A percentile compares a stretch with the other conserved stretches of the same genome.
phyloP scores from a whole-genome alignment of 2,329 filamentous ascomycete genomes.

The Aspergillus sp. region DNA sequence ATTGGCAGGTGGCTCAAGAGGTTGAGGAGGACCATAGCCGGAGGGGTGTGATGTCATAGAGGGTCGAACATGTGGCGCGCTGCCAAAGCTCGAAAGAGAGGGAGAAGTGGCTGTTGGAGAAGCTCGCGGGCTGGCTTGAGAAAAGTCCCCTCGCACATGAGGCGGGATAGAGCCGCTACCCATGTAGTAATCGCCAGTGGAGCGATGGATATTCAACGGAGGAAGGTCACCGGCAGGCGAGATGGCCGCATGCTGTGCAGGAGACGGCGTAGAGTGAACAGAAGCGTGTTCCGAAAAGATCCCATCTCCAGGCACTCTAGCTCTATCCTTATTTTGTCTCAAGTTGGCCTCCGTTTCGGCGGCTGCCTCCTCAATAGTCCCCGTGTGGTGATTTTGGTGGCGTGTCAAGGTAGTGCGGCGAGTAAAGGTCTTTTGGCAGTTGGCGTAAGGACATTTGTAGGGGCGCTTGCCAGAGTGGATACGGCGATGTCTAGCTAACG shows the following conservation, averaged over 20 bases:
- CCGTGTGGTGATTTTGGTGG: constrained; percentile 93
- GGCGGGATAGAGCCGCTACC: constrained; percentile 73
- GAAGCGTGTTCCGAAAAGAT: constrained; percentile 42
- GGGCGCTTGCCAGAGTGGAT: constrained; percentile 95
- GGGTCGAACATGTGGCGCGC: constrained; percentile 46
- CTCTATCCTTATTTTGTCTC: constrained; percentile 48
- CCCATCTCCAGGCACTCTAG: constrained; percentile 31
- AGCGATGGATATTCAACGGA: constrained; percentile 64
- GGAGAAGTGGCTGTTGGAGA: constrained; percentile 62
- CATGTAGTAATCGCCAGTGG: constrained; percentile 70
- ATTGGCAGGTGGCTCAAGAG: constrained; percentile 74
- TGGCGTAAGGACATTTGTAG: constrained; percentile 95
- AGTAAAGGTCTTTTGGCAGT: constrained; percentile 98
- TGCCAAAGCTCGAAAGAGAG: constrained; percentile 56
- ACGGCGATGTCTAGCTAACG: constrained; percentile 83
- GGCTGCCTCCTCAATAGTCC: constrained; percentile 89
- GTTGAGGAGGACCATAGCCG: constrained; percentile 75
- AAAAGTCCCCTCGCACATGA: constrained; percentile 73
- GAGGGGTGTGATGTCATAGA: constrained; percentile 79
- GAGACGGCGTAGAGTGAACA: constrained; percentile 66
- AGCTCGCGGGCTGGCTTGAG: constrained; percentile 63
- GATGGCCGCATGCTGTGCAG: constrained; percentile 73
- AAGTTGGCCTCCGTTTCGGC: constrained; percentile 82
- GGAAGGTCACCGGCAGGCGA: constrained; percentile 74
- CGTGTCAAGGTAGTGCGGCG: constrained; percentile 89